Base-by-base conservation (phyloP, 2,329 filamentous ascomycete species). In the Fusarium albidum region DNA sequence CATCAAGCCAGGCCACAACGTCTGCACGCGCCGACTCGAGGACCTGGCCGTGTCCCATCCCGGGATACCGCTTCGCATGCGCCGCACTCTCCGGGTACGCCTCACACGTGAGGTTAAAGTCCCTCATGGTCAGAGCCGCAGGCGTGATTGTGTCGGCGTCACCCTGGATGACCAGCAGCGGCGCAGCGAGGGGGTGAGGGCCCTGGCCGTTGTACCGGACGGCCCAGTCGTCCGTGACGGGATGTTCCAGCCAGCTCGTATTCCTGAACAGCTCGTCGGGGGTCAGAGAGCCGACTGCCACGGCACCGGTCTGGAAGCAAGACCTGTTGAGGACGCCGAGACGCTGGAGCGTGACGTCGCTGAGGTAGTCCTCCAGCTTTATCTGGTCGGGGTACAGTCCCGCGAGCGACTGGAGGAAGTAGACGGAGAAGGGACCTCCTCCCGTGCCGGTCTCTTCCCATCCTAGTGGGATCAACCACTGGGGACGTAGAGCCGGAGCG, bases 131-230 rank as follows among this genome's bases (percentile, higher is more conserved):
- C 10, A 51, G 27, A 1, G n/a, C 31, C 1, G 43, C 43, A 1
- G 49, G 49, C 3, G 65, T 65, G 3, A 66, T 12, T 3, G 49
- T 34, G 35, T 65, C 64, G 4, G 45, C 46, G 3, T 32, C 38
- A 6, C 64, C 65, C 34, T 67, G 65, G 11, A 67, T 52, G 6
- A 68, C 59, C 6, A 68, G 49, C 33, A 68, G 42, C 0, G 65
- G 65, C 9, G 47, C 61, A 0, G 65, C 65, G 10, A 68, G 46
- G 0, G 49, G 35, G 21, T 63, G 54, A 1, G 63, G 57, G 0
- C 63, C 65, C 26, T 46, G 48, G 3, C 64, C 64, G 33, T 68
- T 52, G 1, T 52, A 52, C 0, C 21, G 0, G 1, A 10, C 33
- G 2, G 32, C 45, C 50, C 45, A 52, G 11, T 52, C 48, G 13